Percentiles rank a stretch among this genome's conserved stretches.
Conservation (phyloP, 352 stramenopile species). For the Pythium rishiriense region DNA sequence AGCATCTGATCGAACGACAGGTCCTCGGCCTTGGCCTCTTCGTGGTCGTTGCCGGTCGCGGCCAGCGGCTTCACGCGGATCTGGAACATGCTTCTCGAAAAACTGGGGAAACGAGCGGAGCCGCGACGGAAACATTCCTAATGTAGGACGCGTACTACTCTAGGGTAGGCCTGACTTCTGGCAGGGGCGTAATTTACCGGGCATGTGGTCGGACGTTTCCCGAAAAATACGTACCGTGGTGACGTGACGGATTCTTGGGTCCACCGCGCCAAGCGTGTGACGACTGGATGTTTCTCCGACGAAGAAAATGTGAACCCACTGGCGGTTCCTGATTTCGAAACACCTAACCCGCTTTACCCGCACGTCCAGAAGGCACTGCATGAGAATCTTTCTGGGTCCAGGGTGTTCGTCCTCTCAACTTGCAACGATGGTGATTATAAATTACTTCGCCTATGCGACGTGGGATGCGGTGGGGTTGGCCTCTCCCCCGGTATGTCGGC, state of each 20-base stretch:
- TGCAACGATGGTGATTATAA: neutral
- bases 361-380: neutral
- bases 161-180: neutral
- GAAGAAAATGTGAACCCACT: constrained; percentile 1
- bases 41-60: constrained; percentile 22
- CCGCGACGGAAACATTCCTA: neutral
- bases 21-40: constrained; percentile 41
- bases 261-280: neutral
- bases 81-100: constrained; percentile 67
- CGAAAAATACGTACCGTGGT: too few relatives aligned
- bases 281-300: neutral
- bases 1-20: constrained; percentile 32
- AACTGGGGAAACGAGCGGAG: neutral
- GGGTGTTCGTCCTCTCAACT: neutral
- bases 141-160: neutral
- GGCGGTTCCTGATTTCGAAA: constrained; percentile 3
- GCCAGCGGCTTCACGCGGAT: constrained; percentile 66
- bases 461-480: neutral
- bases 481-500: neutral
- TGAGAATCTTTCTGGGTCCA: neutral
- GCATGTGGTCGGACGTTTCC: neutral
- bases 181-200: neutral
- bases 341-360: neutral
- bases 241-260: neutral
- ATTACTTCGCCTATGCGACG: constrained; percentile 1